Conservation (phyloP, 2,329 filamentous ascomycete species). For the Thielaviopsis musarum region DNA sequence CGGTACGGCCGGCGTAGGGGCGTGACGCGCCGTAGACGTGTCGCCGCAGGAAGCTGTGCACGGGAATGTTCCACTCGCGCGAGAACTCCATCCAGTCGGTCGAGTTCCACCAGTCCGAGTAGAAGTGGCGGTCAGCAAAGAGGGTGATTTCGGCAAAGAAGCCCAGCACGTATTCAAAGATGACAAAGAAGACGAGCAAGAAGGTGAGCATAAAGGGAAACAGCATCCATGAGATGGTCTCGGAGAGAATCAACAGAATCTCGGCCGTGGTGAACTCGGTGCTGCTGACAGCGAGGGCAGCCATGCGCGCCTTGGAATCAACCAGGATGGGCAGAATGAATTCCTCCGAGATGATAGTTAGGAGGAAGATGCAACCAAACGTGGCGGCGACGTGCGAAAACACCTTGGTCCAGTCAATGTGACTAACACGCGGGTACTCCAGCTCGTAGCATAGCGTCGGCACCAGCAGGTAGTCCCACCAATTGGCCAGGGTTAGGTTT, state of each 20-base stretch:
- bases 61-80: slow-evolving; percentile 93
- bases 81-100: slow-evolving; percentile 93
- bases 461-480: slow-evolving; percentile 72
- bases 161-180: slow-evolving; percentile 92
- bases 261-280: slow-evolving; percentile 29
- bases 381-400: slow-evolving; percentile 75
- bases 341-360: slow-evolving; percentile 82
- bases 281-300: not conserved
- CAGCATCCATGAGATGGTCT: slow-evolving; percentile 78
- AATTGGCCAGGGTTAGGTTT: slow-evolving; percentile 74
- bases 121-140: slow-evolving; percentile 91
- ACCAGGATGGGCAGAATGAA: slow-evolving; percentile 83
- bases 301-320: slow-evolving; percentile 43
- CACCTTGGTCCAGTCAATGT: slow-evolving; percentile 65
- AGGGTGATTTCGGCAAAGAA: slow-evolving; percentile 87
- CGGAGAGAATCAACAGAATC: slow-evolving; percentile 61
- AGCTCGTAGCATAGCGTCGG: slow-evolving; percentile 96
- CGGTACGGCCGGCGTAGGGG: slow-evolving; percentile 54
- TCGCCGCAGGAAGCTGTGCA: slow-evolving; percentile 84
- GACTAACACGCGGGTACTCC: slow-evolving; percentile 69
- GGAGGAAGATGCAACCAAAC: slow-evolving; percentile 90
- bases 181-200: slow-evolving; percentile 88
- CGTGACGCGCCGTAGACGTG: slow-evolving; percentile 83
- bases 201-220: slow-evolving; percentile 98
- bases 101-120: slow-evolving; percentile 60